Percentiles rank a stretch among this genome's conserved stretches.
Conservation (phyloP, 441 rosid species). For the Jatropha multifida region DNA sequence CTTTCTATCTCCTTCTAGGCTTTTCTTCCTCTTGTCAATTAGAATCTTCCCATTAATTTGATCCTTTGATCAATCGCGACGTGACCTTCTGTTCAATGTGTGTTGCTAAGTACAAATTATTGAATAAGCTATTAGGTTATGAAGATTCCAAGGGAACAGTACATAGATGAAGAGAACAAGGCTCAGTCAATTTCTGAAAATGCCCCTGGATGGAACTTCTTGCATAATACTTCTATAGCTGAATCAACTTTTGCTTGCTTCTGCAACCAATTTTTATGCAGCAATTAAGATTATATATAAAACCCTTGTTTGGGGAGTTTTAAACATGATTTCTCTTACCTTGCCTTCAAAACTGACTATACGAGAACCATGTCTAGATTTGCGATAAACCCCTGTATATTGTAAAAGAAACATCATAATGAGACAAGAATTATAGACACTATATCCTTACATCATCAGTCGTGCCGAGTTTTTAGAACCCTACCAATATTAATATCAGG, state of each 20-base stretch:
- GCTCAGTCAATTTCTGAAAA: slow-evolving; percentile 41
- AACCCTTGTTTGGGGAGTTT: background rate
- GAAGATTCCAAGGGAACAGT: slow-evolving; percentile 16
- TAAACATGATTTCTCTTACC: slow-evolving; percentile 41
- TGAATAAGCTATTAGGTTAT: slow-evolving; percentile 14
- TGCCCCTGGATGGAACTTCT: slow-evolving; percentile 50
- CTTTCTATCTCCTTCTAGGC: background rate
- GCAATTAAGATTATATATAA: background rate
- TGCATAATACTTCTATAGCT: slow-evolving; percentile 56
- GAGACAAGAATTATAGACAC: slow-evolving; percentile 9
- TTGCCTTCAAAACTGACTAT: slow-evolving; percentile 68
- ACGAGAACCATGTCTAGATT: slow-evolving; percentile 74
- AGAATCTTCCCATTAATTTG: background rate
- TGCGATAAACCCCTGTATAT: slow-evolving; percentile 63
- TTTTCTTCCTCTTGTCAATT: background rate
- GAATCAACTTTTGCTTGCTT: slow-evolving; percentile 47
- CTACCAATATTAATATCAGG: slow-evolving; percentile 85
- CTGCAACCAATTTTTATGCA: slow-evolving; percentile 36
- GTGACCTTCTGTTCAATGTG: background rate
- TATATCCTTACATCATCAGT: background rate
- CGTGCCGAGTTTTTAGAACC: slow-evolving; percentile 8
- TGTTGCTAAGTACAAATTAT: too few species aligned
- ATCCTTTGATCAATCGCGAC: background rate
- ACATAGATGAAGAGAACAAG: slow-evolving; percentile 9
- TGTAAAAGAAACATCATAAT: slow-evolving; percentile 24